Base-by-base conservation (phyloP, 2,329 filamentous ascomycete genomes). In the Colletotrichum echinochloae region DNA sequence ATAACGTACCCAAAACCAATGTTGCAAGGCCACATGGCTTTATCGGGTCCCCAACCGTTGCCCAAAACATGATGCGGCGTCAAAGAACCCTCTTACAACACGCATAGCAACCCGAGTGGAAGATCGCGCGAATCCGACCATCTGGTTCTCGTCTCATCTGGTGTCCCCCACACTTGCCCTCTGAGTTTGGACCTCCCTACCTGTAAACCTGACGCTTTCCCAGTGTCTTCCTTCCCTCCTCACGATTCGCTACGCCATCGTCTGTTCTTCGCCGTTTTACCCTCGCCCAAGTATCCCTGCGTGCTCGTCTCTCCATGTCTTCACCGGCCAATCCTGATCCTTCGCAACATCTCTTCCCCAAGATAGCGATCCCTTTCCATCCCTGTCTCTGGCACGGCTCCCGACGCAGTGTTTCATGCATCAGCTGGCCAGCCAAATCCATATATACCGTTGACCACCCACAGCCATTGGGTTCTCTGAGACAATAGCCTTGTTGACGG, bases 251-350 rank as follows among this genome's bases (percentile, higher is more conserved):
- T 56, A 33, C 26, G 41, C 35, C 48, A 48, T 49, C 63, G 56
- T 70, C 67, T 35, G n/a, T 61, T 66, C 56, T 66, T 56, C 12
- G 39, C 1, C 30, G 63, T 70, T 70, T 70, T 59, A 66, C 28
- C 35, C 28, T 70, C 33, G 28, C 26, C 48, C 55, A 33, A 49
- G 11, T 20, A 70, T 70, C 67, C 67, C 67, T 70, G 67, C 33
- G 18, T 49, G 12, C 41, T 49, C 37, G n/a, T 55, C 55, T 60
- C 54, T 39, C 28, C 33, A 37, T 35, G 7, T 35, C 35, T 46
- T 51, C 14, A 35, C 7, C 41, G 37, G 63, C 63, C 63, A 70
- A 66, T 57, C 41, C 39, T 55, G 12, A 33, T 16, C 12, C 7
- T 56, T 52, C 41, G 8, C 20, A 20, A n/a, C 8, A n/a, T 11